A percentile compares a stretch with the other conserved stretches of the same genome.
These are phyloP conservation scores for Phoma herbarum DNA, from an alignment of 2,329 filamentous ascomycete species.

Conservation along the genomic window DNA sequence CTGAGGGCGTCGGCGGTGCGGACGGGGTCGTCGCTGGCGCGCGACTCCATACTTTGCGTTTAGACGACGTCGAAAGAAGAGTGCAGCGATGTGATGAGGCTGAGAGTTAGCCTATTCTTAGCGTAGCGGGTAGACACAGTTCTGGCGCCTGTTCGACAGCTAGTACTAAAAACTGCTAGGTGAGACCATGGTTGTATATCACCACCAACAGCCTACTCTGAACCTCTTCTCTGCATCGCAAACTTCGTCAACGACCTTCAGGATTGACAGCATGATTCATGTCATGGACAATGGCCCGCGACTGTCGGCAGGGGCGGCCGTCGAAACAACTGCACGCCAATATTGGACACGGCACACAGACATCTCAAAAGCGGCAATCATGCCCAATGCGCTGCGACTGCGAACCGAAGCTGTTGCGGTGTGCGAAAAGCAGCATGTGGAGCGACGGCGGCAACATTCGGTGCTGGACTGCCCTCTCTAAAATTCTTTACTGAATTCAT, in stretches of 20 bases:
- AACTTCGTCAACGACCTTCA: constrained; percentile 2
- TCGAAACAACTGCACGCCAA: constrained; percentile 43
- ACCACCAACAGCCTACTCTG: constrained; percentile 13
- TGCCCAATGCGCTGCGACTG: constrained; percentile 37
- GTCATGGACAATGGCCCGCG: constrained; percentile 23
- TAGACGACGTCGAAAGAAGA: constrained; percentile 36
- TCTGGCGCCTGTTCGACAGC: constrained; percentile 28
- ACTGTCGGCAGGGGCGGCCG: constrained; percentile 33
- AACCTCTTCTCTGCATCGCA: constrained; percentile 1
- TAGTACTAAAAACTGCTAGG: constrained; percentile 36
- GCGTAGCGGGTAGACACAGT: constrained; percentile 28
- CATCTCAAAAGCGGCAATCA: constrained; percentile 39
- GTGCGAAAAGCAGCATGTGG: constrained; percentile 32
- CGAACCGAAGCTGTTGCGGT: constrained; percentile 31
- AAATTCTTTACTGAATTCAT: not conserved
- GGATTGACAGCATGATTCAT: constrained; percentile 17
- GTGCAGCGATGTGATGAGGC: constrained; percentile 40
- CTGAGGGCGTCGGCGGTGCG: constrained; percentile 17
- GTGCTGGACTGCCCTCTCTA: not conserved
- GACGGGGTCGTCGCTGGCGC: constrained; percentile 15
- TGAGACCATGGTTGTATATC: constrained; percentile 22
- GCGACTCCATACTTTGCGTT: constrained; percentile 24
- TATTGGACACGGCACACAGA: constrained; percentile 50
- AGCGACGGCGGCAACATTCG: constrained; percentile 19
- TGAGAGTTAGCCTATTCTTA: constrained; percentile 42